Percentiles rank a stretch among this genome's conserved stretches.
phyloP scores from a whole-genome alignment of 345 rosid species.

The Linum lewisii region DNA sequence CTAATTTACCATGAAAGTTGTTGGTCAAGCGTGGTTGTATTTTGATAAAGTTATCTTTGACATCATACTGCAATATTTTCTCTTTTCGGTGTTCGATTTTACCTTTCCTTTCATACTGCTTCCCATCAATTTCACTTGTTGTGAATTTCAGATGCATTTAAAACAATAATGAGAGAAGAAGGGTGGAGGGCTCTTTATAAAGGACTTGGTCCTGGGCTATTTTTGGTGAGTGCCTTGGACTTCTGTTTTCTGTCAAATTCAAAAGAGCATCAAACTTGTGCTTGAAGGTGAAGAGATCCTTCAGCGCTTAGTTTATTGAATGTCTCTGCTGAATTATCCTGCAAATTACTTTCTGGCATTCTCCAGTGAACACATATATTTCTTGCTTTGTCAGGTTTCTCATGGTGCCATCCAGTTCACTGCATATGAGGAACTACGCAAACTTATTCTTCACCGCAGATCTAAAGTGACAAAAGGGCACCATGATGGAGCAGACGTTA shows the following conservation, averaged over 20 bases:
- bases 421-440: conserved; percentile 82
- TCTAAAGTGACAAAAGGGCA: conserved; percentile 27
- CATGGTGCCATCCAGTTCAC: conserved; percentile 95
- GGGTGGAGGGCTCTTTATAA: conserved; percentile 81
- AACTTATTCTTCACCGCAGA: conserved; percentile 40
- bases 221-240: conserved; percentile 45
- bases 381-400: conserved; percentile 75
- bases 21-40: no score
- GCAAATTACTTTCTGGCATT: background rate
- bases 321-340: background rate
- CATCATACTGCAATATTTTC: background rate
- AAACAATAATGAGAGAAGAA: conserved; percentile 86
- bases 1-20: background rate
- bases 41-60: background rate
- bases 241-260: background rate
- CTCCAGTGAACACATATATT: background rate
- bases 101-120: background rate
- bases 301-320: no score
- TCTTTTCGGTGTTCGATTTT: background rate
- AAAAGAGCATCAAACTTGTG: background rate
- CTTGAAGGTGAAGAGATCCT: no score
- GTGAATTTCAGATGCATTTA: conserved; percentile 54
- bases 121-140: conserved; percentile 2
- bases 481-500: conserved; percentile 20
- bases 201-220: conserved; percentile 74